A percentile compares a stretch with the other conserved stretches of the same genome.
phyloP scores from a whole-genome alignment of 2,329 filamentous ascomycete genomes.

The Colletotrichum nymphaeae region DNA sequence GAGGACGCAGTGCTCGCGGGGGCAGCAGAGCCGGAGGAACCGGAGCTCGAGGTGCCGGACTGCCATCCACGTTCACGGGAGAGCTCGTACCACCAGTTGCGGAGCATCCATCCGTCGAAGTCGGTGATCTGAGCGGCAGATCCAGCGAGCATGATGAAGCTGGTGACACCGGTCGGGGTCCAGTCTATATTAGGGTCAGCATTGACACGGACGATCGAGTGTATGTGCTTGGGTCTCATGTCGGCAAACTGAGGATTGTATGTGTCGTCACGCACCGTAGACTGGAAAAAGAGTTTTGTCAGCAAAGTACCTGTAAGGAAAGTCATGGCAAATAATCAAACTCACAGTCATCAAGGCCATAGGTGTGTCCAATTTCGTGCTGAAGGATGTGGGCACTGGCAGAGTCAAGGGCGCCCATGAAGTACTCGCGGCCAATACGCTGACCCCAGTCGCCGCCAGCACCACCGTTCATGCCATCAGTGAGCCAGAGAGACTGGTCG shows the following conservation, averaged over 20 bases:
- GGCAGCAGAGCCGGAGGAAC: conserved; percentile 5
- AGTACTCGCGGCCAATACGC: conserved; percentile 55
- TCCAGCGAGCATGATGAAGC: conserved; percentile 59
- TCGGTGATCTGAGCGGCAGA: conserved; percentile 55
- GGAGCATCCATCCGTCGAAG: conserved; percentile 61
- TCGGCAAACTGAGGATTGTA: too few relatives aligned
- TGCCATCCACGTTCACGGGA: conserved; percentile 45
- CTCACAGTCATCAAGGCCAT: conserved; percentile 52
- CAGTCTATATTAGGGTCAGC: conserved; percentile 44
- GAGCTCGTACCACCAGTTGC: conserved; percentile 57
- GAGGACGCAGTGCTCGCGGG: neutral
- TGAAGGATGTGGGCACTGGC: conserved; percentile 56
- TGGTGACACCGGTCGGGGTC: conserved; percentile 52
- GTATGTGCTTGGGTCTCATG: neutral
- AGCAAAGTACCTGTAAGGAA: neutral
- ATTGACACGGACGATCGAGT: neutral
- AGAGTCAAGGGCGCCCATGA: conserved; percentile 49
- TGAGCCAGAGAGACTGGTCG: conserved; percentile 60
- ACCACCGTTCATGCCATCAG: conserved; percentile 55
- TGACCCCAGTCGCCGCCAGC: conserved; percentile 61
- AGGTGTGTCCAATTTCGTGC: conserved; percentile 60
- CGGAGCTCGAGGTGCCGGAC: conserved; percentile 2
- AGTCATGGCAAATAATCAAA: neutral
- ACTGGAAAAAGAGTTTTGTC: neutral
- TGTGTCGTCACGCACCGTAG: conserved; percentile 9